A percentile compares a stretch with the other conserved stretches of the same genome.
Evolutionary conservation across 2,329 filamentous ascomycete genomes (phyloP).

Genomic region (Diaporthe batatas): DNA sequence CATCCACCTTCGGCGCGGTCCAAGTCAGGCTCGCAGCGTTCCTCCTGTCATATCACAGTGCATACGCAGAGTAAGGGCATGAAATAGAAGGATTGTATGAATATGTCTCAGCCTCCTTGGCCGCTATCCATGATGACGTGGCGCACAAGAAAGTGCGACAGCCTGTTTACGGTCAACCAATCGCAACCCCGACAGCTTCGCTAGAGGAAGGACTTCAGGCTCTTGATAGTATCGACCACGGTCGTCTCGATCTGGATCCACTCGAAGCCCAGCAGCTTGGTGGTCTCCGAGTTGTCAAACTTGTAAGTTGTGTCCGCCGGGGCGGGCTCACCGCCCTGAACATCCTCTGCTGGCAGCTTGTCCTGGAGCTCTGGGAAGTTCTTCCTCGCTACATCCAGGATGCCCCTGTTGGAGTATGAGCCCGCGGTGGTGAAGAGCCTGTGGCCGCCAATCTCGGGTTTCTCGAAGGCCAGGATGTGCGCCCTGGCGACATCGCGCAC

Average conservation of each 20-base stretch:
- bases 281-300: constrained; percentile 71
- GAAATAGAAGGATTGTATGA: neutral
- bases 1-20: neutral
- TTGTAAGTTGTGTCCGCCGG: constrained; percentile 60
- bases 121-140: neutral
- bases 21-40: neutral
- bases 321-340: constrained; percentile 58
- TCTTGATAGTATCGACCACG: constrained; percentile 74
- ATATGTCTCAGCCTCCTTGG: neutral
- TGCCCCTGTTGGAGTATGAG: constrained; percentile 60
- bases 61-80: neutral
- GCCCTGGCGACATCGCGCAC: constrained; percentile 68
- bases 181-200: constrained; percentile 35
- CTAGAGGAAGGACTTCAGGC: constrained; percentile 64
- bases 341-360: constrained; percentile 60
- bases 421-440: constrained; percentile 65
- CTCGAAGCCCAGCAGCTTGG: constrained; percentile 71
- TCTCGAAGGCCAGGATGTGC: constrained; percentile 66
- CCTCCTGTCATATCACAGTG: neutral
- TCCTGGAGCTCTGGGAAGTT: constrained; percentile 65
- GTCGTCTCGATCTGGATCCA: constrained; percentile 73
- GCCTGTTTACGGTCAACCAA: neutral
- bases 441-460: constrained; percentile 61
- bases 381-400: constrained; percentile 59
- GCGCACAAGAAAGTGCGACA: neutral